phyloP scores from a whole-genome alignment of 495 filamentous ascomycete genomes.

The Penicillium paxilli region DNA sequence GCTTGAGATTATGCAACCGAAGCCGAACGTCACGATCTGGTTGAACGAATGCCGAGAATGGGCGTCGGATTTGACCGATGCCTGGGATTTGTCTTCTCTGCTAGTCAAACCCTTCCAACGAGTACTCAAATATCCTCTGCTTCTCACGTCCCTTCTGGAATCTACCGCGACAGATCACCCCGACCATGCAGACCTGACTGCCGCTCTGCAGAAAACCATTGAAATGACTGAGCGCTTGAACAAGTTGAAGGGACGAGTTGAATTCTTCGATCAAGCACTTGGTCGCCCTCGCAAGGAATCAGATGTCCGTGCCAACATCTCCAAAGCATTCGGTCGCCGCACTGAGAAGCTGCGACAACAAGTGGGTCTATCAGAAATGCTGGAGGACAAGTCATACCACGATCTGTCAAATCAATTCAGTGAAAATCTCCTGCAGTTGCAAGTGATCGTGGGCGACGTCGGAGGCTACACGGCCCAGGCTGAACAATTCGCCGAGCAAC shows the following conservation, averaged over 20 bases:
- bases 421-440: conserved; percentile 85
- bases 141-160: conserved; percentile 75
- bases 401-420: conserved; percentile 74
- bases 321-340: conserved; percentile 82
- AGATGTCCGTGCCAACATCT: conserved; percentile 77
- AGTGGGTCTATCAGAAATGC: conserved; percentile 61
- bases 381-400: conserved; percentile 79
- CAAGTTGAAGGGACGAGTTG: conserved; percentile 85
- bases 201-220: conserved; percentile 70
- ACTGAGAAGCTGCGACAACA: conserved; percentile 76
- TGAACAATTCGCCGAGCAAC: conserved; percentile 67
- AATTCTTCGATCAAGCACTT: conserved; percentile 85
- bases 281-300: conserved; percentile 86
- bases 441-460: conserved; percentile 87
- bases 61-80: conserved; percentile 82
- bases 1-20: conserved; percentile 69
- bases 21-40: conserved; percentile 81
- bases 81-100: conserved; percentile 92
- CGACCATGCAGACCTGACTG: conserved; percentile 66
- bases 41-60: conserved; percentile 85
- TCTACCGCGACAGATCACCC: conserved; percentile 80
- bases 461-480: conserved; percentile 79
- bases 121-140: conserved; percentile 85
- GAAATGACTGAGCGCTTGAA: conserved; percentile 84
- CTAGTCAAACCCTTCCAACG: conserved; percentile 95